These are phyloP conservation scores for Crassisporium funariophilum DNA, from an alignment of 768 basidiomycete species.

Conservation along the genomic window DNA sequence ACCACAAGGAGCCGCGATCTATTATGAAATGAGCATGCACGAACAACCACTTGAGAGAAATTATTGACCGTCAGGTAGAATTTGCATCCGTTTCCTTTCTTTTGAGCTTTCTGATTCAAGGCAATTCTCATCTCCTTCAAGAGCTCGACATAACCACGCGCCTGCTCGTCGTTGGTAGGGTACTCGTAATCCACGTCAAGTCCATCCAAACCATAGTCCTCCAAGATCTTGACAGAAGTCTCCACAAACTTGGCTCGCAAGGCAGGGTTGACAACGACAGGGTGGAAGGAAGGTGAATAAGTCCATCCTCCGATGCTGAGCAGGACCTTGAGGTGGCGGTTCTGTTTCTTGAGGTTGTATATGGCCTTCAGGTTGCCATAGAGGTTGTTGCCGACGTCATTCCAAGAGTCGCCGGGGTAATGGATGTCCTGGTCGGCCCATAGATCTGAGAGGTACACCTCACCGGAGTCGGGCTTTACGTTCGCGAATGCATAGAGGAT, in stretches of 20 bases:
- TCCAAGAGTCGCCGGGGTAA: constrained; percentile 94
- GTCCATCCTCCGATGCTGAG: constrained; percentile 97
- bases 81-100: constrained; percentile 55
- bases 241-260: constrained; percentile 79
- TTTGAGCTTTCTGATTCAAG: constrained; percentile 72
- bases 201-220: constrained; percentile 93
- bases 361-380: constrained; percentile 96
- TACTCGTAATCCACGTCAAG: constrained; percentile 95
- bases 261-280: constrained; percentile 66
- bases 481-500: constrained; percentile 95
- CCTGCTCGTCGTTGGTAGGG: constrained; percentile 76
- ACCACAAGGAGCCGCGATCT: constrained; percentile 95
- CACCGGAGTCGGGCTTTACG: constrained; percentile 78
- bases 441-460: constrained; percentile 83
- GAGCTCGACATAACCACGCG: constrained; percentile 81
- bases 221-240: constrained; percentile 75
- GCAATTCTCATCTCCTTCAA: constrained; percentile 73
- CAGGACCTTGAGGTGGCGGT: constrained; percentile 78
- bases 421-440: constrained; percentile 99
- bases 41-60: background rate
- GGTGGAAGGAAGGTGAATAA: constrained; percentile 86
- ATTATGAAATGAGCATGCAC: constrained; percentile 5
- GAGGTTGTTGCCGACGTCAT: constrained; percentile 85
- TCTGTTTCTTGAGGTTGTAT: constrained; percentile 84
- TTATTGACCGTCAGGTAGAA: constrained; percentile 74